These are phyloP conservation scores for Cyclotella kingstonii DNA, from an alignment of 108 stramenopile species.

Conservation along the genomic window DNA sequence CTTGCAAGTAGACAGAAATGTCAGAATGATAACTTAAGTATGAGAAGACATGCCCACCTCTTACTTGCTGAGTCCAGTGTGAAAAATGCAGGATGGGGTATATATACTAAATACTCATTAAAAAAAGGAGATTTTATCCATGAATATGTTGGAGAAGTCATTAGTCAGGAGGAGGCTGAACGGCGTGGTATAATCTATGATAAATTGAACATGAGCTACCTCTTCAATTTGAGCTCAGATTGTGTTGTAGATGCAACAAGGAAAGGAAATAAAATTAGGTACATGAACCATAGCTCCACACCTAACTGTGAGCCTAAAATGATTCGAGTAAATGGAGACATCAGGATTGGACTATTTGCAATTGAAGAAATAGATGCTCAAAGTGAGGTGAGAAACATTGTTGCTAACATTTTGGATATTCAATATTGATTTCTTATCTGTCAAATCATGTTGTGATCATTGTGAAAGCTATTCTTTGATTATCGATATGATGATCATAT, in stretches of 20 bases:
- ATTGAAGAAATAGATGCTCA: conserved; percentile 66
- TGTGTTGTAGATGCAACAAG: conserved; percentile 72
- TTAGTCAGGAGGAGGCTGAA: conserved; percentile 82
- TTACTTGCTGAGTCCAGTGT: conserved; percentile 61
- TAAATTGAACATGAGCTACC: conserved; percentile 62
- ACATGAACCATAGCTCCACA: conserved; percentile 72
- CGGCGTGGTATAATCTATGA: conserved; percentile 80
- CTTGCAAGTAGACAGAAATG: conserved; percentile 57
- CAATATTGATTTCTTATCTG: not conserved
- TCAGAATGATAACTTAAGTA: conserved; percentile 66
- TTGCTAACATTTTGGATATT: conserved; percentile 2
- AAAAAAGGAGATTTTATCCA: conserved; percentile 78
- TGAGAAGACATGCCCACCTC: conserved; percentile 65
- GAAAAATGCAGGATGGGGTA: conserved; percentile 77
- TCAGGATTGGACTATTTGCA: conserved; percentile 82
- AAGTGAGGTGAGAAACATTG: conserved; percentile 48
- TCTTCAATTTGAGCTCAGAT: conserved; percentile 81
- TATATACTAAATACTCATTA: conserved; percentile 63
- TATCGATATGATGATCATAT: conserved; percentile 53
- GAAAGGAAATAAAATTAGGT: conserved; percentile 82
- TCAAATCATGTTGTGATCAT: too few species aligned
- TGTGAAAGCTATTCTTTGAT: conserved; percentile 55
- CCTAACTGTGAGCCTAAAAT: conserved; percentile 70
- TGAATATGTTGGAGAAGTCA: conserved; percentile 87
- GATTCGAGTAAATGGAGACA: conserved; percentile 71